Base-by-base conservation (phyloP, 2,329 filamentous ascomycete species). In the Mycosphaerella arachidis region DNA sequence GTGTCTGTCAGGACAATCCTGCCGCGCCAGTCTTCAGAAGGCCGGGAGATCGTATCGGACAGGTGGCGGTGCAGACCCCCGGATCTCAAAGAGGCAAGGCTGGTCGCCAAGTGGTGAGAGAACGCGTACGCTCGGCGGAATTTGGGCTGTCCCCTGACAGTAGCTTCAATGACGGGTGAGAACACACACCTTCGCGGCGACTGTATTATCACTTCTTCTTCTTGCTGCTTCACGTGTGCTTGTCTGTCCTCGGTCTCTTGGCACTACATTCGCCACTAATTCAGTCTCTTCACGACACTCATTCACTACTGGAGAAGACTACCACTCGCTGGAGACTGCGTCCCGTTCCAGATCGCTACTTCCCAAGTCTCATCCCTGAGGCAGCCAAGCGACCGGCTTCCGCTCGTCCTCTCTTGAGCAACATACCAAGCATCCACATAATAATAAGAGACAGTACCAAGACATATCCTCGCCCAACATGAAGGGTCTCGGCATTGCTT, bases 401-500 rank as follows among this genome's bases (percentile, higher is more conserved):
- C 40, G 53, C 54, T 46, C 43, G 18, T 55, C 55, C 55, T 58
- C 24, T 50, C 54, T 54, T 43, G 37, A 51, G 43, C 50, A 43
- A 24, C 33, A 27, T 20, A 50, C 48, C 51, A 37, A 50, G 33
- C 9, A 48, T 33, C 43, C 55, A 30, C 20, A 54, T 61, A 57
- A 48, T 61, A 57, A 48, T 51, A 29, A 18, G 27, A 52, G 30
- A 27, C 50, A 18, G 4, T 35, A 45, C 37, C 56, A 55, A 37
- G 48, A 48, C 43, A 20, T 45, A 56, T 24, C 24, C 24, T 24
- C 24, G 55, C 48, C 43, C 48, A 48, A 63, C 35, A 87, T 87
- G 85, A 85, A 72, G 77, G 77, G 76, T 73, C 71, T 82, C 75
- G 67, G 76, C 61, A 63, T 80, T 70, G 76, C 77, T 57, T 74